Base-by-base conservation (phyloP, 768 basidiomycete genomes). In the Suillus weaverae region DNA sequence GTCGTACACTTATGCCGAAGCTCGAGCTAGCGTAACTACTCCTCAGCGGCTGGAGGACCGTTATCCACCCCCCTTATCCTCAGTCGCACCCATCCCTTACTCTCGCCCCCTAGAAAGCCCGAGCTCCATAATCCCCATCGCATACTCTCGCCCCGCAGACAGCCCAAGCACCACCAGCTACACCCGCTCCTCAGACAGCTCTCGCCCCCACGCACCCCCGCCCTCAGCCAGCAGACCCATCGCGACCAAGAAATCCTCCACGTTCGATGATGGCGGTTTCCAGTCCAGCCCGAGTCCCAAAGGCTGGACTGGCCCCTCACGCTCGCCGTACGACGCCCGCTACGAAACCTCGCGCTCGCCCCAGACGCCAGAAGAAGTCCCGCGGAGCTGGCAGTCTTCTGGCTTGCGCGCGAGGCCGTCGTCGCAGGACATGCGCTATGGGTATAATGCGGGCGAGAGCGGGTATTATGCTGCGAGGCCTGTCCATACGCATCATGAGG, bases 171-270 rank as follows among this genome's bases (percentile, higher is more conserved):
- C 74, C 1, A 50, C 62, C 7, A 33, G 10, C 0, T 67, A 72
- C 48, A 10, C 66, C 7, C 70, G 70, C 3, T 44, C 62, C 32
- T 56, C 46, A 46, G 22, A 66, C 18, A 63, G 51, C 10, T 62
- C 74, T 2, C 70, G 72, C 14, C 55, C 65, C 7, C 65, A 73
- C n/a, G 57, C 38, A 26, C 74, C 73, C 0, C 66, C 75, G 3
- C 69, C 75, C 0, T 74, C 75, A 4, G 75, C 77, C 14, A 77
- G 72, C 48, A 66, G 77, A 43, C 76, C 75, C 6, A 78, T 77
- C 67, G 68, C 63, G 54, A 69, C 62, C 63, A 78, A 74, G 57
- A 66, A 61, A 41, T 74, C 76, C 4, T 70, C 73, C 62, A 62
- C 64, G 2, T 63, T 55, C 20, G 39, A 69, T 57, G 77, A 77